Conservation (phyloP, 1,139 yeast species). For the Insectozyma bohioensis region DNA sequence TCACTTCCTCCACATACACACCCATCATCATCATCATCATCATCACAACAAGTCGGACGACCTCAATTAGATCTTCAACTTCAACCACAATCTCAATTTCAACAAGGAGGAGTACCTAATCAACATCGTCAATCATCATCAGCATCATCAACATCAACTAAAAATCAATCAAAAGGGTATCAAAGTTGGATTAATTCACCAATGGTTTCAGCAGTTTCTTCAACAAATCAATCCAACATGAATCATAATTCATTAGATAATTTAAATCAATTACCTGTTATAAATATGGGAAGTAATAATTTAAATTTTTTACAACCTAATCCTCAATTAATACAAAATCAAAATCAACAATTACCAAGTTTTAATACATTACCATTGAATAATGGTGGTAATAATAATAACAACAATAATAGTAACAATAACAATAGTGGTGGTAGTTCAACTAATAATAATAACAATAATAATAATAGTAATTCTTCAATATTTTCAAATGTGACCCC, state of each 20-base stretch:
- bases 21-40: constrained; percentile 6
- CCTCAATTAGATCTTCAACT: constrained; percentile 13
- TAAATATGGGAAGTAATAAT: constrained; percentile 1
- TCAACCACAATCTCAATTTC: constrained; percentile 12
- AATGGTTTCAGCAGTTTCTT: constrained; percentile 15
- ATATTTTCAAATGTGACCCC: constrained; percentile 6
- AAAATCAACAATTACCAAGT: constrained; percentile 36
- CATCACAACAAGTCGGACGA: constrained; percentile 15
- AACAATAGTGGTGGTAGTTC: too few relatives aligned
- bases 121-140: constrained; percentile 21
- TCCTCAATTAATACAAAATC: constrained; percentile 26
- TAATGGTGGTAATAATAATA: constrained; percentile 2
- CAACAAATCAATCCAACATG: constrained; percentile 9
- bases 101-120: too few relatives aligned
- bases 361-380: constrained; percentile 32
- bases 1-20: constrained; percentile 2
- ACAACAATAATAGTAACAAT: constrained; percentile 5
- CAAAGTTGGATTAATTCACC: constrained; percentile 4
- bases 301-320: constrained; percentile 3
- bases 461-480: constrained; percentile 1
- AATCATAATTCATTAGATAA: constrained; percentile 17
- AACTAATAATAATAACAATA: constrained; percentile 5
- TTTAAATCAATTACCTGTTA: constrained; percentile 11
- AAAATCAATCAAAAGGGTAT: background rate
- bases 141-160: background rate